Evolutionary conservation across 148 eudicot species (phyloP), one percentile per base, ranked within the genome.

Genomic region (Limonium bicolor): DNA sequence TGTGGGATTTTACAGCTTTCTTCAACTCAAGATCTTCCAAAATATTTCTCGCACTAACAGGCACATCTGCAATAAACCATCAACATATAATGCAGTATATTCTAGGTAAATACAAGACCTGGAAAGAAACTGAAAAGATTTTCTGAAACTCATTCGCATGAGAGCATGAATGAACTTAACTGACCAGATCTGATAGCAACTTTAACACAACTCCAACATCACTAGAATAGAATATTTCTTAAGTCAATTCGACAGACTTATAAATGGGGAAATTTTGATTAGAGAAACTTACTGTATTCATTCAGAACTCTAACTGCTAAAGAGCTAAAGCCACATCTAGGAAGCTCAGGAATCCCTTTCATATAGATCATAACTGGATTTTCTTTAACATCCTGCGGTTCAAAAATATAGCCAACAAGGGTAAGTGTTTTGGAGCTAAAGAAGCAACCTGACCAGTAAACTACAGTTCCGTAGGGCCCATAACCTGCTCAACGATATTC

Each of bases 341-440:
- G 99, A 61, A 51, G 56, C 9, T 80, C 85, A 31, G 95, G 99
- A 36, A 70, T 66, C 57, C 94, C 95, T 66, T 90, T 90, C 78
- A 90, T 90, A 60, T 90, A 90, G 36, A 90, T 51, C 99, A 90
- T 80, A 41, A 84, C 80, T 15, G 87, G 82, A 52, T 90, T 66
- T 48, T 78, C 93, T 71, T 80, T 85, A 46, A 90, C 65, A 78
- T 90, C 99, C 99, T 90, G 47, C n/a, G n/a, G n/a, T n/a, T n/a
- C 44, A 46, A 21, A 20, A 11, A 8, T 46, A 46, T 19, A 29
- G 29, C 29, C 5, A 19, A 10, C 18, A 35, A 27, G 22, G 2
- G 13, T 12, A 53, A 18, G n/a, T n/a, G n/a, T n/a, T n/a, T n/a
- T n/a, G n/a, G n/a, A n/a, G n/a, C n/a, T n/a, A n/a, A n/a, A n/a